Evolutionary conservation across 495 filamentous ascomycete genomes (phyloP).

Genomic region (Margaritispora aquatica): DNA sequence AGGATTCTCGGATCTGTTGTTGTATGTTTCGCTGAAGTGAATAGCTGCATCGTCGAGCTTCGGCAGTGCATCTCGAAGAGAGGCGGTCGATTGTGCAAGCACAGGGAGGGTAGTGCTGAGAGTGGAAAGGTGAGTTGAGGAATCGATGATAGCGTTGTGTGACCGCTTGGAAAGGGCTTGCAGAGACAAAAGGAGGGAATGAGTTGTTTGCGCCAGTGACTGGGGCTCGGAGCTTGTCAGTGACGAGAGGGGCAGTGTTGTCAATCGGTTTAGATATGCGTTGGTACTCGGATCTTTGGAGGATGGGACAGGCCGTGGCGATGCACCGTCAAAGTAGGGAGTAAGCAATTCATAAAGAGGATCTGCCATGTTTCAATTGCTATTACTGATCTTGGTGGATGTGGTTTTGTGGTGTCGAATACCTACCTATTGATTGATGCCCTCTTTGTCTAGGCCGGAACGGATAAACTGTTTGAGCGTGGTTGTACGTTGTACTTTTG

Average conservation of each 20-base stretch:
- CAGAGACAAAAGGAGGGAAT: slow-evolving; percentile 77
- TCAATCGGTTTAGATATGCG: slow-evolving; percentile 70
- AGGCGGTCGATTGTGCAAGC: slow-evolving; percentile 55
- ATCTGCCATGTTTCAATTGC: too few species aligned
- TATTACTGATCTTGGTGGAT: too few species aligned
- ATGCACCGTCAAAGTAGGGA: slow-evolving; percentile 46
- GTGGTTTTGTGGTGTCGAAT: background rate
- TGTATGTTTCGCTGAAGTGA: slow-evolving; percentile 78
- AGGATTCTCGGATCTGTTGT: slow-evolving; percentile 64
- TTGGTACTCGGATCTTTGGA: slow-evolving; percentile 44
- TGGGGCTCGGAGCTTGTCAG: slow-evolving; percentile 71
- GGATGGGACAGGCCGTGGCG: slow-evolving; percentile 27
- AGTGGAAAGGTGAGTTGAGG: slow-evolving; percentile 67
- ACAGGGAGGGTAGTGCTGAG: slow-evolving; percentile 60
- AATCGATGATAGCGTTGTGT: slow-evolving; percentile 79
- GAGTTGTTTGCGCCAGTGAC: slow-evolving; percentile 70
- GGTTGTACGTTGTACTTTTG: too few species aligned
- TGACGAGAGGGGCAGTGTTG: slow-evolving; percentile 70
- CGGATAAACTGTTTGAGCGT: too few species aligned
- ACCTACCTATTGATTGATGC: too few species aligned
- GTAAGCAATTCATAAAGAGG: slow-evolving; percentile 68
- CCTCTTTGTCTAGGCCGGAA: background rate
- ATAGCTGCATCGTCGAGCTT: slow-evolving; percentile 72
- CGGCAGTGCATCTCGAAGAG: slow-evolving; percentile 67
- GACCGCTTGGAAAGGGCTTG: slow-evolving; percentile 88